Evolutionary conservation across 495 filamentous ascomycete species (phyloP), one percentile per base, ranked within the genome.

Genomic region (Penicillium samsonianum): DNA sequence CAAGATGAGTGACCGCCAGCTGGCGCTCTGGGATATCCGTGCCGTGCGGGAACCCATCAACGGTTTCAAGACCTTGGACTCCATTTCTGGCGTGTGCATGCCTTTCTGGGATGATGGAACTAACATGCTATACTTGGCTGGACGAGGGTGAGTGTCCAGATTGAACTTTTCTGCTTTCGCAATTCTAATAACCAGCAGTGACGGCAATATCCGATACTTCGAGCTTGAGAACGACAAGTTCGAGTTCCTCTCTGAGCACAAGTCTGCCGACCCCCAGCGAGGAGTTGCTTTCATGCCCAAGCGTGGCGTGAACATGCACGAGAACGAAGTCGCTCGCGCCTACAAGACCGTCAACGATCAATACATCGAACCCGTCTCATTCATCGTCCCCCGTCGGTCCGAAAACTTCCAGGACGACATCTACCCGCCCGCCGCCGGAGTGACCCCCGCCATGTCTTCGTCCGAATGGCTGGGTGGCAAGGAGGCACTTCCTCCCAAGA

Each of bases 91-190:
- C 65, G 91, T 98, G 44, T 96, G 90, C 80, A 98, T 98, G 91
- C 94, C 94, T 6, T 98, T 98, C 84, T 98, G 94, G 94, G 94
- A 98, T 70, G 95, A 98, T 49, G 89, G 91, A 35, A 96, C 90
- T 8, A 90, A 90, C 71, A 92, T 90, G 59, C 77, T 98, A 64
- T 98, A 96, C 72, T 78, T 98, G 58, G 94, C 95, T 53, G 94
- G 94, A 59, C 96, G 96, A 79, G 94, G 93, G 91, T 96, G 74
- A 77, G 89, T 80, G 9, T 22, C 30, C 12, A 30, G 11, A 12
- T 23, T 12, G 5, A 26, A 4, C 2, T 14, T 5, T 26, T 25
- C 16, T 5, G 7, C 19, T 8, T 19, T 69, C 44, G 43, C 25
- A 42, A 9, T 45, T 33, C 64, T 69, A 44, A 70, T 59, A 10